A percentile compares a stretch with the other conserved stretches of the same genome.
These are phyloP conservation scores for Solanum infundibuliforme DNA, from an alignment of 257 asterid species.

Conservation along the genomic window DNA sequence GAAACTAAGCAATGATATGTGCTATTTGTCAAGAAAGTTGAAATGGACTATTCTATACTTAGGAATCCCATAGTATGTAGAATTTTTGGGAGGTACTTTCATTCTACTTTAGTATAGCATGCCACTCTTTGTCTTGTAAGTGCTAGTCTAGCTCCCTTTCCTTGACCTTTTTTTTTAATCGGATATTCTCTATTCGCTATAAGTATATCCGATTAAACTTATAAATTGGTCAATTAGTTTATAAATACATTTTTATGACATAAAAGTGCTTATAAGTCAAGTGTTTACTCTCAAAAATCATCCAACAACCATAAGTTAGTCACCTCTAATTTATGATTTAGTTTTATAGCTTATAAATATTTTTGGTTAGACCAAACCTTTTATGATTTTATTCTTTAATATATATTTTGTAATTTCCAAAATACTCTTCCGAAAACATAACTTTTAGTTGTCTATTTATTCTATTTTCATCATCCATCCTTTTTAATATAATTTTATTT, in stretches of 20 bases:
- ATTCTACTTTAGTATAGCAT: no score
- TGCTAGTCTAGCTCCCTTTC: no score
- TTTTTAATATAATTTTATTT: not conserved
- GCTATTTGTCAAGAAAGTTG: not conserved
- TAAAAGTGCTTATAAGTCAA: not conserved
- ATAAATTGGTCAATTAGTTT: not conserved
- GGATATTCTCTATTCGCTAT: no score
- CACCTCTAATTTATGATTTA: not conserved
- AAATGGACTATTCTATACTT: not conserved
- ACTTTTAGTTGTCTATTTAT: not conserved
- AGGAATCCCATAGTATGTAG: no score
- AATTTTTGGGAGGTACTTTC: no score
- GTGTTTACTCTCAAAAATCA: not conserved
- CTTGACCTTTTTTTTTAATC: no score
- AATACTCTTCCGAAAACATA: not conserved
- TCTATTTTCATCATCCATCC: not conserved
- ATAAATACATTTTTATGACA: no score
- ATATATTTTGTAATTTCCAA: not conserved
- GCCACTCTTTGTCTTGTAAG: no score
- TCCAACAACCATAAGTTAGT: not conserved
- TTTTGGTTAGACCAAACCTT: not conserved
- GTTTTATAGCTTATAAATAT: not conserved
- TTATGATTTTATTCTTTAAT: no score
- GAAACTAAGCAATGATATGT: not conserved
- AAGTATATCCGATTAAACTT: not conserved